phyloP scores from a whole-genome alignment of 495 filamentous ascomycete genomes.

The Lasiosphaeria hispida region DNA sequence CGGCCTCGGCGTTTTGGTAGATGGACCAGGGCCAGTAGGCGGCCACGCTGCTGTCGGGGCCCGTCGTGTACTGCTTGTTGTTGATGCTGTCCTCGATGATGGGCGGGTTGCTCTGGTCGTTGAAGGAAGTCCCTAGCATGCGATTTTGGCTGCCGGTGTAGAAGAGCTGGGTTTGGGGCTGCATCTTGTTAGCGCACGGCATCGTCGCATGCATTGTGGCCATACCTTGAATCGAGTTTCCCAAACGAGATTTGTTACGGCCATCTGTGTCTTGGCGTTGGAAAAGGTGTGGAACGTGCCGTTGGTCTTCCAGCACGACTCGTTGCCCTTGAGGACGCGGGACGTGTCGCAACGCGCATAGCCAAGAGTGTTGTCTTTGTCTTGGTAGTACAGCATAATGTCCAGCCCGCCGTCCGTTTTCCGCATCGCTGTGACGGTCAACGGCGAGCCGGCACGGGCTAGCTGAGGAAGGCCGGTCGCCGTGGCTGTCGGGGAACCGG shows the following conservation, averaged over 20 bases:
- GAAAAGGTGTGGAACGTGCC: slow-evolving; percentile 2
- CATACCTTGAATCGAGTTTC: slow-evolving; percentile 5
- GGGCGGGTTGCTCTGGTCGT: slow-evolving; percentile 1
- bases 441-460: slow-evolving; percentile 8
- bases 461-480: background rate
- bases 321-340: background rate
- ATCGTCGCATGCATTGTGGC: too few species aligned
- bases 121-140: slow-evolving; percentile 18
- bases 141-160: slow-evolving; percentile 8
- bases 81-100: slow-evolving; percentile 11
- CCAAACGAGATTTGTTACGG: background rate
- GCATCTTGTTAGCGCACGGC: background rate
- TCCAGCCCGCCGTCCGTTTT: slow-evolving; percentile 13
- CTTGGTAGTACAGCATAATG: slow-evolving; percentile 20
- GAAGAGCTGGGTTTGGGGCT: slow-evolving; percentile 24
- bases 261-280: slow-evolving; percentile 1
- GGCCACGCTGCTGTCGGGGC: slow-evolving; percentile 11
- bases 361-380: slow-evolving; percentile 1
- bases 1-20: slow-evolving; percentile 11
- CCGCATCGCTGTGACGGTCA: slow-evolving; percentile 17
- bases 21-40: slow-evolving; percentile 24
- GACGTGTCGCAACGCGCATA: slow-evolving; percentile 13
- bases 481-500: background rate
- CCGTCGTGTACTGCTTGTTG: background rate
- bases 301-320: slow-evolving; percentile 13